Evolutionary conservation across 306 rosid species (phyloP).

Genomic region (Fragaria iinumae): DNA sequence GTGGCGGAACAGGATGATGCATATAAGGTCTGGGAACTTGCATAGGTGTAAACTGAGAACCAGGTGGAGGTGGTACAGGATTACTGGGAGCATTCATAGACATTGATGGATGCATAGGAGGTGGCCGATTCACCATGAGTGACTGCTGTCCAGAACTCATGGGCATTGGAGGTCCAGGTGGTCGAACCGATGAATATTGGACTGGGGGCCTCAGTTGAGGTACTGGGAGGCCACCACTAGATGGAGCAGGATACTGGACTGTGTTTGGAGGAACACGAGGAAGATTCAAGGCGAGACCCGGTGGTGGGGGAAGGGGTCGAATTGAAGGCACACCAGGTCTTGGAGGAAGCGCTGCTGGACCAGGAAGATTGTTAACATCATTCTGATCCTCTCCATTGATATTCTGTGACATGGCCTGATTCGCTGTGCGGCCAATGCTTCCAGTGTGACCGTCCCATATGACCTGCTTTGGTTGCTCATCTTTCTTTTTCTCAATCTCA

Average conservation of each 20-base stretch:
- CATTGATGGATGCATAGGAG: constrained; percentile 56
- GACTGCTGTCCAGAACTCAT: constrained; percentile 69
- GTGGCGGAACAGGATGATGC: constrained; percentile 51
- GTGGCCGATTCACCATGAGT: constrained; percentile 53
- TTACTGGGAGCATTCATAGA: constrained; percentile 53
- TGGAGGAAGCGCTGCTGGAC: constrained; percentile 95
- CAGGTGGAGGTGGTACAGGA: constrained; percentile 85
- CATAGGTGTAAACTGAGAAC: constrained; percentile 70
- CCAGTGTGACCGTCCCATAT: constrained; percentile 99
- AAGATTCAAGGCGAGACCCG: constrained; percentile 86
- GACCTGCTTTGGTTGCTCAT: constrained; percentile 95
- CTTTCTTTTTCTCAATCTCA: constrained; percentile 92
- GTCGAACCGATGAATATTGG: constrained; percentile 59
- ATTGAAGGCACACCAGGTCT: constrained; percentile 75
- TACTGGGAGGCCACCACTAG: constrained; percentile 49
- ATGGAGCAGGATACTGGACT: constrained; percentile 60
- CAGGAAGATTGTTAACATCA: constrained; percentile 61
- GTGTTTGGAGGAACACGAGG: constrained; percentile 61
- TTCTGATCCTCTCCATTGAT: constrained; percentile 65
- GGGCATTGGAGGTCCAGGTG: constrained; percentile 60
- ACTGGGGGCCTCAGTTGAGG: constrained; percentile 68
- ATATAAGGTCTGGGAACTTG: constrained; percentile 56
- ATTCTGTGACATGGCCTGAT: constrained; percentile 89
- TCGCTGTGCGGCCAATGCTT: constrained; percentile 93
- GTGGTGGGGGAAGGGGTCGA: constrained; percentile 94